Evolutionary conservation across 306 rosid genomes (phyloP), one percentile per base, ranked within the genome.

Genomic region (Astragalus membranaceus): DNA sequence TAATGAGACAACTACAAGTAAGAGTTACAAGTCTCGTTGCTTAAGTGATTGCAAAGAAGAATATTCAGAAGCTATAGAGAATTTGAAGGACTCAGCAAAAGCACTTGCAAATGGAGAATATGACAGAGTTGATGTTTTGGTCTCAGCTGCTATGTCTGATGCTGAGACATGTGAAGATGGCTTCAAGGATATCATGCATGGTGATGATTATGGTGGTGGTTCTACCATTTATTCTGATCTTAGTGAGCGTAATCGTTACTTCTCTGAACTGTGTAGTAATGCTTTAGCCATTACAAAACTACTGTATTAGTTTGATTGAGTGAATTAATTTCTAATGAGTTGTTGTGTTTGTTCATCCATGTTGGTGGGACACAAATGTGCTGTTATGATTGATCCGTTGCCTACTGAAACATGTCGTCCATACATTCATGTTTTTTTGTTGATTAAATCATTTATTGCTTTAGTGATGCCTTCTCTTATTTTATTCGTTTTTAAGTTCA

Each of bases 141-240:
- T 80, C 10, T 47, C 78, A 0, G 81, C 75, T 35, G 84, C 80
- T 8, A 75, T 80, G 78, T 71, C 84, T 9, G 81, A 80, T 80
- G 55, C 81, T 33, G 78, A 75, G 56, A 80, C 84, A 16, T 80
- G 84, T 35, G 75, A 76, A 33, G 75, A 80, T 64, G 81, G 81
- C 10, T 80, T 80, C 53, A 50, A 30, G 66, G 80, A 80, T 26
- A 26, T 26, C 14, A 11, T 44, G 57, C 13, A 3, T 2, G 67
- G 42, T 6, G 64, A 20, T 20, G 23, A 20, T 20, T 20, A 30
- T 6, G 52, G 39, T 13, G 30, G 35, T 10, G 55, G 11, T 43
- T 17, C n/a, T 49, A 55, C 59, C 7, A 26, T 26, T 3, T 16
- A 6, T 2, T 58, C 57, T 50, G 35, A 75, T 54, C 74, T 80